Conservation (phyloP, 163 green algal species). For the Chlamydomonas reinhardtii region DNA sequence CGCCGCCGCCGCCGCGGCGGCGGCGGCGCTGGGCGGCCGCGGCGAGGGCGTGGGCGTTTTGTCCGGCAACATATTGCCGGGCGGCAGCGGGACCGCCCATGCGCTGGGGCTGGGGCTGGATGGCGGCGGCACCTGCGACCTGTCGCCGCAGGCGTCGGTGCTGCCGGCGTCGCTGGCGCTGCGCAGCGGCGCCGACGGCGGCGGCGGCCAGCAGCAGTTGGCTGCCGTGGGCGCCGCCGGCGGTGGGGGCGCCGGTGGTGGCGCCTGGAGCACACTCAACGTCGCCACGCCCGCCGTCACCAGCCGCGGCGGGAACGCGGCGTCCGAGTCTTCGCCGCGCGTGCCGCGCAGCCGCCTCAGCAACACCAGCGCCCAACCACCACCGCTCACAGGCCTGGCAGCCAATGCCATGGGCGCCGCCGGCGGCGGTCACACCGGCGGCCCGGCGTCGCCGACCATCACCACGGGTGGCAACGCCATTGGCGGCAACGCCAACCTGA, state of each 20-base stretch:
- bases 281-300: too few species aligned
- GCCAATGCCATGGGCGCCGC: background rate
- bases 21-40: too few species aligned
- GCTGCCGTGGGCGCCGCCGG: too few species aligned
- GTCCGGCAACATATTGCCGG: too few species aligned
- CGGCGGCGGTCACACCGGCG: background rate
- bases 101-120: too few species aligned
- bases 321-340: background rate
- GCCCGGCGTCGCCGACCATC: background rate
- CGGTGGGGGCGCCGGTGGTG: too few species aligned
- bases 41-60: too few species aligned
- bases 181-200: background rate
- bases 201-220: too few species aligned
- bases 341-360: constrained; percentile 18
- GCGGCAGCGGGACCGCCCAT: too few species aligned
- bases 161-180: constrained; percentile 13
- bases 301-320: background rate
- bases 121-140: background rate
- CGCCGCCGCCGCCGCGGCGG: background rate
- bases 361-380: background rate
- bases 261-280: too few species aligned
- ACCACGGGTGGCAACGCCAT: background rate
- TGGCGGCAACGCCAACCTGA: background rate
- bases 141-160: background rate
- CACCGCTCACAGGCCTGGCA: background rate